Conservation (phyloP, 768 basidiomycete species). For the Rhizopogon vulgaris region DNA sequence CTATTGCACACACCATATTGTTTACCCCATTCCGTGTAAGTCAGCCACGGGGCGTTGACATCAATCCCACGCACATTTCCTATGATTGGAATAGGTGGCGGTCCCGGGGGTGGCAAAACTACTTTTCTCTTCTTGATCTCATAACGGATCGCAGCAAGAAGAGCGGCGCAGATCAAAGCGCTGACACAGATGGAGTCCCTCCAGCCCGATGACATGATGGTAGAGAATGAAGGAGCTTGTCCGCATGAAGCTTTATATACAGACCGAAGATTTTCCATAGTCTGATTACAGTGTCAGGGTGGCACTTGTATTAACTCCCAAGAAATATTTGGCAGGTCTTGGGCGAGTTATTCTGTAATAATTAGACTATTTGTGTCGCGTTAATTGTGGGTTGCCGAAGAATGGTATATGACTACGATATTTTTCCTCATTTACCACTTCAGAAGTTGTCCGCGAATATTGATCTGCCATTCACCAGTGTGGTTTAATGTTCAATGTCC, state of each 20-base stretch:
- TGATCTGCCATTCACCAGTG: too few species aligned
- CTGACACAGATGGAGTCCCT: slow-evolving; percentile 9
- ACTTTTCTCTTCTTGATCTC: slow-evolving; percentile 2
- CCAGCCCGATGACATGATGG: slow-evolving; percentile 4
- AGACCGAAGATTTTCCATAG: neutral
- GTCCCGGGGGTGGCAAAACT: slow-evolving; percentile 15
- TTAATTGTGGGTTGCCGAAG: too few species aligned
- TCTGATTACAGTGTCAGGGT: too few species aligned
- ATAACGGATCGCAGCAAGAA: slow-evolving; percentile 2
- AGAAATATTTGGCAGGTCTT: too few species aligned
- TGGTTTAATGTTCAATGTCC: too few species aligned
- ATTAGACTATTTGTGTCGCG: too few species aligned
- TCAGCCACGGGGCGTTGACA: slow-evolving; percentile 11
- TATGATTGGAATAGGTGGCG: slow-evolving; percentile 11
- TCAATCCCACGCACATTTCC: slow-evolving; percentile 15
- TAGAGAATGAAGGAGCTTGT: neutral
- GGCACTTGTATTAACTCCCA: too few species aligned
- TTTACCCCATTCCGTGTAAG: slow-evolving; percentile 13
- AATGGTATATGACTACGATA: too few species aligned
- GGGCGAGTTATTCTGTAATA: too few species aligned
- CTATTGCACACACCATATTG: slow-evolving; percentile 9
- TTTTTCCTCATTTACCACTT: too few species aligned
- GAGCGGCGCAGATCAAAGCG: slow-evolving; percentile 7
- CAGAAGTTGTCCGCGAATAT: too few species aligned
- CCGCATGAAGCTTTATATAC: neutral